These are phyloP conservation scores for Aureobasidium sp. DNA, from an alignment of 2,329 filamentous ascomycete genomes.

Conservation along the genomic window DNA sequence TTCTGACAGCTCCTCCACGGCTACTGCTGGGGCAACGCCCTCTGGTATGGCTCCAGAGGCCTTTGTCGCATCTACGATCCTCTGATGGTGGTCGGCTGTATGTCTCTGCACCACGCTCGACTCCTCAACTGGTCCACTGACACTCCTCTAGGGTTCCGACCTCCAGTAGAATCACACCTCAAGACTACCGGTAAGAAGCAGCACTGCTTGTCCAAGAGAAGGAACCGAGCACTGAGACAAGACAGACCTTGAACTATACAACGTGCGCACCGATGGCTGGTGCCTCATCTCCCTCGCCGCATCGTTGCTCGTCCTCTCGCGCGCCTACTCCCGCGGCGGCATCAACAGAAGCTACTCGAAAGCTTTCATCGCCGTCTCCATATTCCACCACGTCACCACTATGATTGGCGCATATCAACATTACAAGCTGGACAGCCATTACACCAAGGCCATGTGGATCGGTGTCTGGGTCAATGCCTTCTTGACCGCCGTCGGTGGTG, in stretches of 20 bases:
- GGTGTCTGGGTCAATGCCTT: slow-evolving; percentile 15
- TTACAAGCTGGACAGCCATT: slow-evolving; percentile 27
- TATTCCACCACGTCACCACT: slow-evolving; percentile 32
- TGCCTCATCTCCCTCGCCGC: slow-evolving; percentile 28
- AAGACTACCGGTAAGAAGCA: slow-evolving; percentile 23
- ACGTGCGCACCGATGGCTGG: slow-evolving; percentile 31
- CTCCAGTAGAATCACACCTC: slow-evolving; percentile 23
- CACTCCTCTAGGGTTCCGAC: slow-evolving; percentile 25
- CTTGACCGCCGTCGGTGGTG: slow-evolving; percentile 1
- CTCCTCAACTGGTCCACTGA: neutral
- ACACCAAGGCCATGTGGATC: slow-evolving; percentile 22
- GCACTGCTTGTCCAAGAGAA: neutral
- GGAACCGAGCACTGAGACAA: neutral
- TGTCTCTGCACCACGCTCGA: neutral
- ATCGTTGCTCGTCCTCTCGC: slow-evolving; percentile 28
- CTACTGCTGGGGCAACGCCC: slow-evolving; percentile 28
- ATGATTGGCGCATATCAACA: slow-evolving; percentile 29
- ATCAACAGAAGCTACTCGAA: slow-evolving; percentile 29
- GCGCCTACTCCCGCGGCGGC: slow-evolving; percentile 27
- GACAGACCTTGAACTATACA: slow-evolving; percentile 34
- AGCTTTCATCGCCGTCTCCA: slow-evolving; percentile 27
- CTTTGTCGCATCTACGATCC: slow-evolving; percentile 29
- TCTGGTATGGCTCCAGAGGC: slow-evolving; percentile 32
- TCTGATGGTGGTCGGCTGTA: slow-evolving; percentile 28
- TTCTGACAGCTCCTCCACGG: slow-evolving; percentile 24